A percentile compares a stretch with the other conserved stretches of the same genome.
Evolutionary conservation across 192 early-diverging fungal genomes (phyloP).

Genomic region (Obelidium mucronatum): DNA sequence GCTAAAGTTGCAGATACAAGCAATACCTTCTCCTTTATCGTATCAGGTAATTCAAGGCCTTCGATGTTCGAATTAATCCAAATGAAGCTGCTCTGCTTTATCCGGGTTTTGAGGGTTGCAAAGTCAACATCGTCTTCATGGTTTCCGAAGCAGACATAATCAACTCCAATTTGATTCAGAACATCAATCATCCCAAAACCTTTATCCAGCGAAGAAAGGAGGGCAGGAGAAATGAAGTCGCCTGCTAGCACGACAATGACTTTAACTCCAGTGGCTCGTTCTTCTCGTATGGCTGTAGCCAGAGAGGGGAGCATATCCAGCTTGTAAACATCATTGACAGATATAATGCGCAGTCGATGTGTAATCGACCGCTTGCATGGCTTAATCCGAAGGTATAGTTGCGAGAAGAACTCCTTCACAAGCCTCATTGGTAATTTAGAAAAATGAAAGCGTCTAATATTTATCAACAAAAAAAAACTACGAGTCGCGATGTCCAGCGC

Average conservation of each 20-base stretch:
- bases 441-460: too few relatives aligned
- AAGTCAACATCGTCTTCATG: constrained; percentile 32
- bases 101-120: constrained; percentile 8
- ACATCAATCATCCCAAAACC: constrained; percentile 27
- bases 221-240: constrained; percentile 16
- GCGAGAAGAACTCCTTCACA: too few relatives aligned
- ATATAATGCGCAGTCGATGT: constrained; percentile 3
- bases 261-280: neutral
- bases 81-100: neutral
- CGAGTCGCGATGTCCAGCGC: too few relatives aligned
- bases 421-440: too few relatives aligned
- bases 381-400: too few relatives aligned
- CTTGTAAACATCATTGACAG: constrained; percentile 17
- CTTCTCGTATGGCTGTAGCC: neutral
- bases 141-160: constrained; percentile 29
- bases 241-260: neutral
- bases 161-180: constrained; percentile 15
- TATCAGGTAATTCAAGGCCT: neutral
- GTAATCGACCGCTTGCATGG: too few relatives aligned
- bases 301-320: neutral
- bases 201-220: constrained; percentile 17
- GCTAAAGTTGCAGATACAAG: neutral
- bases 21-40: neutral
- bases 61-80: constrained; percentile 31
- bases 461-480: too few relatives aligned